These are phyloP conservation scores for Lycium ferocissimum DNA, from an alignment of 257 asterid genomes.

Conservation along the genomic window DNA sequence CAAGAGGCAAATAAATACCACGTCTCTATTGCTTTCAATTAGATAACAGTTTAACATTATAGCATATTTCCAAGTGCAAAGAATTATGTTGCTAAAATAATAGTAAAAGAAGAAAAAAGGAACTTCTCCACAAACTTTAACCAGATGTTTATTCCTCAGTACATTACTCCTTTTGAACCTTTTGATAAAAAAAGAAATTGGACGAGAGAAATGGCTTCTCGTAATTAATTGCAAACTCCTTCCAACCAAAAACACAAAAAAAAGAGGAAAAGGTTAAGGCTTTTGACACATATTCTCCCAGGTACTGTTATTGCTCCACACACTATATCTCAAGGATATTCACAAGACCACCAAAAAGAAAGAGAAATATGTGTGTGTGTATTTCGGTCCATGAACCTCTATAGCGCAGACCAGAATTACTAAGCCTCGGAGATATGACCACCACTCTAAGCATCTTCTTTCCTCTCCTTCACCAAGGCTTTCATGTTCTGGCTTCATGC, in stretches of 20 bases:
- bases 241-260: background rate
- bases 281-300: no score
- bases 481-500: slow-evolving; percentile 34
- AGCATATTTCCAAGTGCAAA: background rate
- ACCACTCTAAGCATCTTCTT: background rate
- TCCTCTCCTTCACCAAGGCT: background rate
- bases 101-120: background rate
- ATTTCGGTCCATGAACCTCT: no score
- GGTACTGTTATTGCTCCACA: no score
- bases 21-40: background rate
- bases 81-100: background rate
- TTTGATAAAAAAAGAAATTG: no score
- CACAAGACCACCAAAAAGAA: background rate
- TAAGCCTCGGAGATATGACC: background rate
- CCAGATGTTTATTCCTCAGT: no score
- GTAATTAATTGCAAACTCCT: background rate
- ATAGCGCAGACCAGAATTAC: no score
- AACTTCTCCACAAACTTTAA: no score
- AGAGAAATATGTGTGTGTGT: no score
- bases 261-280: background rate
- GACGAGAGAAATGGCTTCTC: no score
- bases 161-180: no score
- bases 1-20: background rate
- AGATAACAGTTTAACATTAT: background rate
- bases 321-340: background rate